Percentiles rank a stretch among this genome's conserved stretches.
These are phyloP conservation scores for Capronia americana DNA, from an alignment of 2,329 filamentous ascomycete species.

Conservation along the genomic window DNA sequence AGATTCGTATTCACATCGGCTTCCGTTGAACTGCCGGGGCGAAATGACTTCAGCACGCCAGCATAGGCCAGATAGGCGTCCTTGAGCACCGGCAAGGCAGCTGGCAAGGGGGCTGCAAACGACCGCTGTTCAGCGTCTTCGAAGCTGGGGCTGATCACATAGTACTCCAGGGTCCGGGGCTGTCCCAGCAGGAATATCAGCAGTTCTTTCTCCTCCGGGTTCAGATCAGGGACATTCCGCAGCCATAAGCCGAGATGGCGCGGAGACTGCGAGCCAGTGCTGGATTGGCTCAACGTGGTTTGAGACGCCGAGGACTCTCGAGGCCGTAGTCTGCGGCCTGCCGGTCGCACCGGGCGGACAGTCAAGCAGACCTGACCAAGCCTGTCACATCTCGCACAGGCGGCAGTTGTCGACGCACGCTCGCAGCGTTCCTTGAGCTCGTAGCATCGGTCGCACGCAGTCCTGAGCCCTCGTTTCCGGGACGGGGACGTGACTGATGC, in stretches of 20 bases:
- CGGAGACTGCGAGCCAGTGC: conserved; percentile 6
- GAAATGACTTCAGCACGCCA: conserved; percentile 14
- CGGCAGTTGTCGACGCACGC: conserved; percentile 11
- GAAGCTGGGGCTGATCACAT: conserved; percentile 25
- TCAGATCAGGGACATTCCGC: conserved; percentile 10
- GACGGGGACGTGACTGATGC: conserved; percentile 5
- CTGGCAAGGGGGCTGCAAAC: conserved; percentile 19
- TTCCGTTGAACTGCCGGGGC: neutral
- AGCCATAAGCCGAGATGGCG: conserved; percentile 20
- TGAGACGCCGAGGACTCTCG: conserved; percentile 10
- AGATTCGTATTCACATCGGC: conserved; percentile 20
- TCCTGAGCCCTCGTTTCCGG: conserved; percentile 12
- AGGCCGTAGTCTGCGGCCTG: conserved; percentile 18
- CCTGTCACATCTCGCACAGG: conserved; percentile 26
- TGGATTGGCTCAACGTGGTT: conserved; percentile 12
- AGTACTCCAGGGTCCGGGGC: conserved; percentile 17
- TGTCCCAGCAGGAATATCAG: conserved; percentile 20
- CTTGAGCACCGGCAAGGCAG: conserved; percentile 26
- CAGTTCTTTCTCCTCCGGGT: conserved; percentile 22
- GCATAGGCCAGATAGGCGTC: conserved; percentile 29
- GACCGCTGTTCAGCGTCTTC: conserved; percentile 24
- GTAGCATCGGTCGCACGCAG: conserved; percentile 29
- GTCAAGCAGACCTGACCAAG: conserved; percentile 20
- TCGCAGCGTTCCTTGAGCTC: conserved; percentile 29
- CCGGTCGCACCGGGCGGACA: conserved; percentile 21